Conservation (phyloP, 441 rosid genomes). For the Flueggea neowawraea region DNA sequence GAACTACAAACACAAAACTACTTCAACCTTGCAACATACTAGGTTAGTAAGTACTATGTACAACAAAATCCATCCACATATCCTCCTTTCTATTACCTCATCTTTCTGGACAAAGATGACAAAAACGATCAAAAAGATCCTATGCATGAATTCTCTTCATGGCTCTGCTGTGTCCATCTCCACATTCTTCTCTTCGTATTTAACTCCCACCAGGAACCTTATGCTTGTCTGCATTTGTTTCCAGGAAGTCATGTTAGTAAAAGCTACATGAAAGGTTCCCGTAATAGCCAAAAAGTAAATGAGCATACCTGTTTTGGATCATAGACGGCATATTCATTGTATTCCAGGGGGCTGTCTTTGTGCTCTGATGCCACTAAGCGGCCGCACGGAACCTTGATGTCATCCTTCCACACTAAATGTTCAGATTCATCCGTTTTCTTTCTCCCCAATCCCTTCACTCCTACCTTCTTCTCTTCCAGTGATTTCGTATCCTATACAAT, state of each 20-base stretch:
- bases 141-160: neutral
- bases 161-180: constrained; percentile 31
- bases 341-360: constrained; percentile 66
- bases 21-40: too few species aligned
- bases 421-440: constrained; percentile 73
- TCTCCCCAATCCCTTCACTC: constrained; percentile 62
- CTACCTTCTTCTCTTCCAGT: constrained; percentile 56
- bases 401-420: constrained; percentile 59
- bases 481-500: constrained; percentile 46
- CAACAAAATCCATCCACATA: neutral
- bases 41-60: neutral
- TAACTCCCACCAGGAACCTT: constrained; percentile 69
- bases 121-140: neutral
- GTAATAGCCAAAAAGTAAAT: neutral
- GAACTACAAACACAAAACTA: too few species aligned
- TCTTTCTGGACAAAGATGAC: neutral
- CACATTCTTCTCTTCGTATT: constrained; percentile 54
- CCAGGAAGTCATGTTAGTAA: too few species aligned
- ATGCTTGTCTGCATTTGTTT: constrained; percentile 48
- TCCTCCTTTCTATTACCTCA: neutral
- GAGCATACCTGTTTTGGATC: constrained; percentile 66
- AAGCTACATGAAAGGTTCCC: neutral
- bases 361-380: constrained; percentile 54
- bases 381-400: constrained; percentile 75
- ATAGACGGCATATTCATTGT: constrained; percentile 75